These are phyloP conservation scores for Pseudoscleropodium purum DNA, from an alignment of 225 moss, liverwort and hornwort genomes.

Conservation along the genomic window DNA sequence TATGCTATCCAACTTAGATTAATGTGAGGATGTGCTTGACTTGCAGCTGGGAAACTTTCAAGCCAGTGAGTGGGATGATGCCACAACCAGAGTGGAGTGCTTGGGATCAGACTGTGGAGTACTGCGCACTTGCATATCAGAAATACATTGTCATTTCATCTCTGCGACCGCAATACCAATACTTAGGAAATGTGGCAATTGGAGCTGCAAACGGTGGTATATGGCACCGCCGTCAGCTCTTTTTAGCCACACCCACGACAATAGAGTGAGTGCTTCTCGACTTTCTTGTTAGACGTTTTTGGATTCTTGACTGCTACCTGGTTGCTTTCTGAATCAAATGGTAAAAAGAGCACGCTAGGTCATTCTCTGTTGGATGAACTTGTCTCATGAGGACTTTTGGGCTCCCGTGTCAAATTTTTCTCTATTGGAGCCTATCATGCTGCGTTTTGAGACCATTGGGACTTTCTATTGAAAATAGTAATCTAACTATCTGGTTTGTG, in stretches of 20 bases:
- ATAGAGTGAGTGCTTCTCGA: constrained; percentile 64
- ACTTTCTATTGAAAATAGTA: neutral
- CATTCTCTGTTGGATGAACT: neutral
- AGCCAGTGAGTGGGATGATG: constrained; percentile 84
- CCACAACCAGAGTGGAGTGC: constrained; percentile 98
- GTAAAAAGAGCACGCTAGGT: neutral
- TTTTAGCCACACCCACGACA: constrained; percentile 89
- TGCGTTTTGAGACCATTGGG: neutral
- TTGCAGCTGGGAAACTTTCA: constrained; percentile 94
- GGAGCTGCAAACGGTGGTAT: constrained; percentile 93
- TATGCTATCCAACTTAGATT: neutral
- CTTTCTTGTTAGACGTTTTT: neutral
- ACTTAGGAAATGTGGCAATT: constrained; percentile 94
- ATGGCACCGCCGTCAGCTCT: constrained; percentile 97
- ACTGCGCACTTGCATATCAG: constrained; percentile 92
- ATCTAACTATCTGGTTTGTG: neutral
- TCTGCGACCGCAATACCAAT: constrained; percentile 86
- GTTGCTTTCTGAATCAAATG: neutral
- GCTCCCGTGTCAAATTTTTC: neutral
- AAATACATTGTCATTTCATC: constrained; percentile 84
- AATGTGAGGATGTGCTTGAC: neutral
- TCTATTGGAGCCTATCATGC: neutral
- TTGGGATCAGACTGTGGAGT: constrained; percentile 98
- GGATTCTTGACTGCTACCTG: neutral
- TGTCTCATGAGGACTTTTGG: neutral